Evolutionary conservation across 768 basidiomycete species (phyloP), one percentile per base, ranked within the genome.

Genomic region (Auricularia auricula-judae): DNA sequence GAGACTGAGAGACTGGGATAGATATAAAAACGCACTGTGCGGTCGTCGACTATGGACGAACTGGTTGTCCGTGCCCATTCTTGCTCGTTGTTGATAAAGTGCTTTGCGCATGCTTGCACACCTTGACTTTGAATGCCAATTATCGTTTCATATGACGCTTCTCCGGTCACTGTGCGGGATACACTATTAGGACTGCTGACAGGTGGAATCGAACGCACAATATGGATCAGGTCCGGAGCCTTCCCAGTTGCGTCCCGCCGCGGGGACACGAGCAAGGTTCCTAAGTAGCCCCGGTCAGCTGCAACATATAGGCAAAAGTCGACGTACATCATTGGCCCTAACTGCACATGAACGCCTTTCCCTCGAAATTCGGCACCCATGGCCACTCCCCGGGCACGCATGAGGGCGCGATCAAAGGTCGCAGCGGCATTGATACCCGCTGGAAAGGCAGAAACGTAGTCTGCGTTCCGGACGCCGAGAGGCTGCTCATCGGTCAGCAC

Each of bases 231-330:
- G 91, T 35, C 93, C 93, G 65, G 93, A 94, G 18, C 92, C 92
- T 79, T 96, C 94, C 91, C 92, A 96, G 73, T 94, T 93, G 34
- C 94, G 80, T n/a, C 94, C 94, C 4, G 88, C 91, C 16, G 63
- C 36, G 2, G 67, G 61, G 2, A 74, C 76, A 33, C 81, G 77
- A 63, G 74, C 75, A n/a, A 79, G 70, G 67, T 80, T 81, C 56
- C 56, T 59, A n/a, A 18, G 29, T 29, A 29, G 29, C 29, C 29
- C 29, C 29, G 29, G 29, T 29, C 29, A 29, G 29, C 29, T 29
- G 29, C 29, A 29, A 29, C 29, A 29, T 29, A 29, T 29, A 29
- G 29, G 29, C 29, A 29, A 29, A 29, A 29, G 29, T 29, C 29
- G 29, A 94, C 83, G 72, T 93, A 93, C 86, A 92, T 93, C 87